A percentile compares a stretch with the other conserved stretches of the same genome.
Evolutionary conservation across 2,329 filamentous ascomycete species (phyloP).

Genomic region (Cercospora janseana): DNA sequence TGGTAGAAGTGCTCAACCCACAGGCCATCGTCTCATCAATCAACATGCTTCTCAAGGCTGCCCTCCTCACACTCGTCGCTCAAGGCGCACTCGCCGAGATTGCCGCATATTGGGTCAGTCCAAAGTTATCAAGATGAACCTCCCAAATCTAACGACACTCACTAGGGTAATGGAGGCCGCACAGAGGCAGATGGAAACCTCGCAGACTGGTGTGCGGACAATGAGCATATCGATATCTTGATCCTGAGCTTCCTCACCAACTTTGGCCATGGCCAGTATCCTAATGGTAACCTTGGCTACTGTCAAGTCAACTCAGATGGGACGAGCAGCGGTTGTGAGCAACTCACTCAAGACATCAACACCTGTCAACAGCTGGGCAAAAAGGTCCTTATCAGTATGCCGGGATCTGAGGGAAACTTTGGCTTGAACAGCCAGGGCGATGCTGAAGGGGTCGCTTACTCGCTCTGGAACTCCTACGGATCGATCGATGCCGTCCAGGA

Average conservation of each 20-base stretch:
- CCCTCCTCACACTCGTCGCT: neutral
- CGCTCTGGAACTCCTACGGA: slow-evolving; percentile 48
- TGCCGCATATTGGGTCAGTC: slow-evolving; percentile 4
- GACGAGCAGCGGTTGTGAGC: slow-evolving; percentile 36
- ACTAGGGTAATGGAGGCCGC: slow-evolving; percentile 4
- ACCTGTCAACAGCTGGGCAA: slow-evolving; percentile 44
- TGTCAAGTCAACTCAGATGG: slow-evolving; percentile 18
- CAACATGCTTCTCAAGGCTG: neutral
- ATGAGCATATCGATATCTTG: slow-evolving; percentile 13
- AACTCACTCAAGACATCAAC: slow-evolving; percentile 40
- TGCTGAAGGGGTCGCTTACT: slow-evolving; percentile 42
- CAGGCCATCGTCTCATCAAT: neutral
- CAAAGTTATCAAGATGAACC: too few relatives aligned
- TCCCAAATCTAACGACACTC: too few relatives aligned
- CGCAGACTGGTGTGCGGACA: slow-evolving; percentile 12
- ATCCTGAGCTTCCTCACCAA: slow-evolving; percentile 17
- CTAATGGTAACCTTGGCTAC: slow-evolving; percentile 11
- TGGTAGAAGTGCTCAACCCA: neutral
- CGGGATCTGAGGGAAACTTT: slow-evolving; percentile 42
- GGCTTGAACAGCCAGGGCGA: slow-evolving; percentile 38
- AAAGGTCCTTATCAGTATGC: slow-evolving; percentile 47
- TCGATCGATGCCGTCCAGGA: slow-evolving; percentile 1
- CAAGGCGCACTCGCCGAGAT: slow-evolving; percentile 1
- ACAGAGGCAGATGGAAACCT: slow-evolving; percentile 5
- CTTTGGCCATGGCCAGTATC: slow-evolving; percentile 16